These are phyloP conservation scores for Jimgerdemannia lactiflua DNA, from an alignment of 192 early-diverging fungal genomes.

Conservation along the genomic window DNA sequence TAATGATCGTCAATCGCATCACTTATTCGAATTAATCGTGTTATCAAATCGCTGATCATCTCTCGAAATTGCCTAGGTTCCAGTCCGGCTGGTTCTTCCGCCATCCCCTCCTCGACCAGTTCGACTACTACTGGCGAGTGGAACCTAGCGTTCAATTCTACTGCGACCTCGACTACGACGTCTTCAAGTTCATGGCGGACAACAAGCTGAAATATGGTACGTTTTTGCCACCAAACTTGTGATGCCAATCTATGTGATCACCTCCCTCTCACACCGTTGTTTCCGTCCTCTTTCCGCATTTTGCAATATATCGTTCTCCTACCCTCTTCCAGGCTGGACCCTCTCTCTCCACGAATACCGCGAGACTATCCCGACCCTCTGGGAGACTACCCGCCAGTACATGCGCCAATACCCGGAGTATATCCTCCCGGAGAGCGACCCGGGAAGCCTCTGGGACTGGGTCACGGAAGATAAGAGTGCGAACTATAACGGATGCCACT, in stretches of 20 bases:
- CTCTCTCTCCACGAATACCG: slow-evolving; percentile 68
- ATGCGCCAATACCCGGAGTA: slow-evolving; percentile 41
- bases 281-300: too few relatives aligned
- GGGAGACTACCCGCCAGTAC: slow-evolving; percentile 55
- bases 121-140: slow-evolving; percentile 81
- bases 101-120: slow-evolving; percentile 64
- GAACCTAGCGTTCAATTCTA: slow-evolving; percentile 78
- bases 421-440: slow-evolving; percentile 15
- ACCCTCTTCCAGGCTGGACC: slow-evolving; percentile 59
- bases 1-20: too few relatives aligned
- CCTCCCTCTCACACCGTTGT: too few relatives aligned
- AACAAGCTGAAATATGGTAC: slow-evolving; percentile 72
- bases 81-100: slow-evolving; percentile 78
- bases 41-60: too few relatives aligned
- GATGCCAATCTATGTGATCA: too few relatives aligned
- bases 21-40: too few relatives aligned
- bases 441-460: slow-evolving; percentile 35
- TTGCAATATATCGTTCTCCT: too few relatives aligned
- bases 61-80: too few relatives aligned
- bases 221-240: background rate
- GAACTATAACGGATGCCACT: slow-evolving; percentile 65
- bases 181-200: slow-evolving; percentile 73
- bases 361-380: slow-evolving; percentile 70
- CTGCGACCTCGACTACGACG: slow-evolving; percentile 83
- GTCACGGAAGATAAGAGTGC: slow-evolving; percentile 43